These are phyloP conservation scores for Scopulariopsis brevicaulis DNA, from an alignment of 2,329 filamentous ascomycete species.

Conservation along the genomic window DNA sequence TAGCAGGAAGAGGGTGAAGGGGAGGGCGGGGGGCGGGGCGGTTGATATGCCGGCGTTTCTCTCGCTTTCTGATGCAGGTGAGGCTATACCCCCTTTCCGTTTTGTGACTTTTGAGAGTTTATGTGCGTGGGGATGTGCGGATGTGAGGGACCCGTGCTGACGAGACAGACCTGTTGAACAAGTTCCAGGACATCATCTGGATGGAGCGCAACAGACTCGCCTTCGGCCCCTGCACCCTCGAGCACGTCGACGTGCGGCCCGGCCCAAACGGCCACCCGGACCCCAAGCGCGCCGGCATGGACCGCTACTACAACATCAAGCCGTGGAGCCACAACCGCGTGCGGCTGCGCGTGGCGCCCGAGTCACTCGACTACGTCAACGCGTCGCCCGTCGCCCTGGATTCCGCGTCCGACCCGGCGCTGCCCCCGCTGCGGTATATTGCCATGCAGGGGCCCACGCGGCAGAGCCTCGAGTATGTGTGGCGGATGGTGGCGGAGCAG, in stretches of 20 bases:
- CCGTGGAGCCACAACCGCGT: slow-evolving; percentile 83
- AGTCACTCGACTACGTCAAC: slow-evolving; percentile 69
- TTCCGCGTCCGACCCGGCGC: slow-evolving; percentile 24
- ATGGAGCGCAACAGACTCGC: slow-evolving; percentile 36
- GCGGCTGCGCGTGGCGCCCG: slow-evolving; percentile 64
- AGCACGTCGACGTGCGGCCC: slow-evolving; percentile 3
- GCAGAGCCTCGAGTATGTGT: slow-evolving; percentile 69
- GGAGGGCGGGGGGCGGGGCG: background rate
- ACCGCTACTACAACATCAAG: slow-evolving; percentile 83
- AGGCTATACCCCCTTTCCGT: slow-evolving; percentile 5
- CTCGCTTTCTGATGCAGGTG: slow-evolving; percentile 25
- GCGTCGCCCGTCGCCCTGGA: slow-evolving; percentile 58
- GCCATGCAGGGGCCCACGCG: slow-evolving; percentile 86
- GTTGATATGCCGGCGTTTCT: slow-evolving; percentile 18
- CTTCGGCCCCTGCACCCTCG: slow-evolving; percentile 9
- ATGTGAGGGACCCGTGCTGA: background rate
- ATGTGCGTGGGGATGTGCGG: background rate
- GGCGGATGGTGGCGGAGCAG: slow-evolving; percentile 91
- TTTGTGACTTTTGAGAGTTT: background rate
- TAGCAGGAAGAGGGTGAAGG: background rate
- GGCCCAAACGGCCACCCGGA: background rate
- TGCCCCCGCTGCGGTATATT: slow-evolving; percentile 55
- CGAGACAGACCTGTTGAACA: slow-evolving; percentile 31
- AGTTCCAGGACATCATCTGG: slow-evolving; percentile 42
- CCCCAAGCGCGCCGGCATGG: slow-evolving; percentile 30